Evolutionary conservation across 2,329 filamentous ascomycete species (phyloP), one percentile per base, ranked within the genome.

Genomic region (Aureobasidium sp.): DNA sequence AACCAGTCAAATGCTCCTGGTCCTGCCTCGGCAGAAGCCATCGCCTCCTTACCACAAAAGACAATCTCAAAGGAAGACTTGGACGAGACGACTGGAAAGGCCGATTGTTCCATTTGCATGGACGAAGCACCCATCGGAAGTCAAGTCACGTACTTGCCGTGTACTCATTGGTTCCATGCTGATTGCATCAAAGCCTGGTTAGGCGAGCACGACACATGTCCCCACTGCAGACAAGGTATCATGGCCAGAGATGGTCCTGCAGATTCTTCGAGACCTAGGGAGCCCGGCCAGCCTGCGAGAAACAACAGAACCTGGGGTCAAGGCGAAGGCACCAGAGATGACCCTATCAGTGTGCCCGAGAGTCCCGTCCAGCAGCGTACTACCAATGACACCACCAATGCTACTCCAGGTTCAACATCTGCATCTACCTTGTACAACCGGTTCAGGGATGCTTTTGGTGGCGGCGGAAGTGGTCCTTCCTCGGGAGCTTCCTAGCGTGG

Each of bases 41-140:
- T 98, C 52, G 77, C 79, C 22, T 77, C 79, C 3, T 72, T 98
- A 4, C 81, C 88, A 7, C 62, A 57, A 24, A 85, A 84, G 61
- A 85, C 84, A 60, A 79, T 79, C 38, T 74, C 93, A 2, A 80
- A 88, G 47, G 73, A 79, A 54, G 78, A 84, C 37, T 84, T 94
- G 79, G 74, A 94, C 51, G 79, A 78, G 6, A 70, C 72, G 4
- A 87, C 85, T 55, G 85, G 83, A 37, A 78, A 74, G 48, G 80
- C 79, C 1, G 90, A 96, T 64, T 98, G 93, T 68, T 90, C 88
- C 30, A 95, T 98, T 55, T 98, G 93, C 70, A 95, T 97, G 74
- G 90, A 96, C 53, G 80, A 87, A 24, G 84, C 94, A 57, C 77
- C 80, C 22, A 64, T 86, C 30, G 86, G 83, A 10, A 83, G 87